Base-by-base conservation (phyloP, 2,329 filamentous ascomycete genomes). In the Elsinoe batatas region DNA sequence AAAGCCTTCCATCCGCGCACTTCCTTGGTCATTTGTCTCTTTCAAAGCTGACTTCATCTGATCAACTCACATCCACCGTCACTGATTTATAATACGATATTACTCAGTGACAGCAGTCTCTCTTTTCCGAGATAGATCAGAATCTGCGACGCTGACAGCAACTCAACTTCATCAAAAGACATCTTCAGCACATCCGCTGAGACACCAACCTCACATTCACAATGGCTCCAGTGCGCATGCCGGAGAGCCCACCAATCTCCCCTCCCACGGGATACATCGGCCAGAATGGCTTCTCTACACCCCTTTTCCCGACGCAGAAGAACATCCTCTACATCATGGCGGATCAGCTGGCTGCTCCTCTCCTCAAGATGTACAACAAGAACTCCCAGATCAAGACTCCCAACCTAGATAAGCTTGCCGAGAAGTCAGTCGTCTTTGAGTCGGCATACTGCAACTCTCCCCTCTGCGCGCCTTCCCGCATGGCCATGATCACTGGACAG, bases 291-390 rank as follows among this genome's bases (percentile, higher is more conserved):
- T 68, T 68, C 62, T 69, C 67, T 61, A 69, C 67, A 18, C 68
- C 68, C 22, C 63, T 68, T 32, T 68, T 71, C 58, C 65, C 65
- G 1, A 61, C 64, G 50, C 79, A 78, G 68, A 86, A 86, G 59
- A 91, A 91, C 71, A 87, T 91, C 62, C 77, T 91, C 46, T 95
- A 93, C 76, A 94, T 96, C 74, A 95, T 96, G 90, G 91, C 91
- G 55, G 91, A 96, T 72, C 91, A 96, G 75, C 82, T 96, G 69
- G 87, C 91, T 15, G 91, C 91, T 26, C 91, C 91, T 15, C 80
- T 91, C 63, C 81, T 96, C 63, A 91, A 90, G 75, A 91, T 95
- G 76, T 90, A 96, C 76, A 91, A 96, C 71, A 80, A 84, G 44
- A 77, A 85, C 53, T 95, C 90, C 1, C 86, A 88, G 68, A 95